These are phyloP conservation scores for Raphanus sativus DNA, from an alignment of 345 rosid species.

Conservation along the genomic window DNA sequence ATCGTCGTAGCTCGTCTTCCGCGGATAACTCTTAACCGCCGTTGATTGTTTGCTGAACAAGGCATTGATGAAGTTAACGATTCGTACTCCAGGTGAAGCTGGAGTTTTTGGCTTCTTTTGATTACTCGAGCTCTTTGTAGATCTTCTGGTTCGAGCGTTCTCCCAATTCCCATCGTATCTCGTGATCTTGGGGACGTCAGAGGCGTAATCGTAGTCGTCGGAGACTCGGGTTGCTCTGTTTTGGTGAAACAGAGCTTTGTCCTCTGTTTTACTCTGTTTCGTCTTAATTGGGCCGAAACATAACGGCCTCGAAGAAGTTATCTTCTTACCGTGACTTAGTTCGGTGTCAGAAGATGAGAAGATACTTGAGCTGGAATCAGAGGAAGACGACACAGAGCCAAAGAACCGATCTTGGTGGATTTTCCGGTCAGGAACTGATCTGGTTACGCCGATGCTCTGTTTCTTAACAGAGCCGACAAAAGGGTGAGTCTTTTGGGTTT, in stretches of 20 bases:
- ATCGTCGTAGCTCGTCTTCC: slow-evolving; percentile 40
- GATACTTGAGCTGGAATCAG: slow-evolving; percentile 68
- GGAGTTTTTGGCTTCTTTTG: slow-evolving; percentile 75
- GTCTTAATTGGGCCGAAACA: slow-evolving; percentile 38
- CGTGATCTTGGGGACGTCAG: not conserved
- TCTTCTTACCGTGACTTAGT: slow-evolving; percentile 44
- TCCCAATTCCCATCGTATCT: too few relatives aligned
- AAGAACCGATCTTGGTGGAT: slow-evolving; percentile 42
- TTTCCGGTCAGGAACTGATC: slow-evolving; percentile 1
- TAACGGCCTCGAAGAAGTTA: slow-evolving; percentile 38
- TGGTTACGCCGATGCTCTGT: slow-evolving; percentile 23
- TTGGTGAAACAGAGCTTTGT: slow-evolving; percentile 39
- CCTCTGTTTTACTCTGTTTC: slow-evolving; percentile 47
- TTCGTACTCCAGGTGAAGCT: slow-evolving; percentile 72
- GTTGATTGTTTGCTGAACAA: slow-evolving; percentile 46
- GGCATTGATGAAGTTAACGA: slow-evolving; percentile 71
- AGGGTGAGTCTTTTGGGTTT: slow-evolving; percentile 38
- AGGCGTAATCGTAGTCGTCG: slow-evolving; percentile 36
- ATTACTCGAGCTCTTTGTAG: slow-evolving; percentile 36
- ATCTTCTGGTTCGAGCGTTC: slow-evolving; percentile 33
- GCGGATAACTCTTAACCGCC: slow-evolving; percentile 43
- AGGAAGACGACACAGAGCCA: slow-evolving; percentile 75
- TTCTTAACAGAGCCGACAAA: slow-evolving; percentile 44
- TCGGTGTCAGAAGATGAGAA: slow-evolving; percentile 89
- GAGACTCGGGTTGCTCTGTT: slow-evolving; percentile 37